Evolutionary conservation across 2,329 filamentous ascomycete genomes (phyloP).

Genomic region (Triangularia setosa): DNA sequence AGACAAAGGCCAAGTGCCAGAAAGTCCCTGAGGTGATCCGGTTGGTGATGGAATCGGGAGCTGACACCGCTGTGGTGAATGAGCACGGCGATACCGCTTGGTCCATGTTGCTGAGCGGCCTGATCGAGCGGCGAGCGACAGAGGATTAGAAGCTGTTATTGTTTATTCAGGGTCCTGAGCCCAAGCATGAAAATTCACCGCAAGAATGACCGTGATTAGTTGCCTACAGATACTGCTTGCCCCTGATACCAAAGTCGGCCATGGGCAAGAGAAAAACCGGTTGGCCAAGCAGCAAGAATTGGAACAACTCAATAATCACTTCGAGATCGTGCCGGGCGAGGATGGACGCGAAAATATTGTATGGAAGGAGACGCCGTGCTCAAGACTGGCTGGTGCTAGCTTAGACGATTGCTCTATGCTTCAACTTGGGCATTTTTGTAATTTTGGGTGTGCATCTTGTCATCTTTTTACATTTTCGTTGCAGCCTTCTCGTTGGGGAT

Average conservation of each 20-base stretch:
- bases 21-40: not conserved
- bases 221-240: not conserved
- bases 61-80: not conserved
- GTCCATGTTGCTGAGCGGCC: not conserved
- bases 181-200: not conserved
- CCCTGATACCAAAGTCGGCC: not conserved
- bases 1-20: not conserved
- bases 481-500: too few species aligned
- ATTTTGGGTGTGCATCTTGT: not conserved
- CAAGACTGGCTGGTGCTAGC: not conserved
- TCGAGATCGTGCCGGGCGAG: not conserved
- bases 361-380: not conserved
- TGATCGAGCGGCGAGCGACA: not conserved
- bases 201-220: not conserved
- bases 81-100: not conserved
- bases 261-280: not conserved
- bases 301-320: not conserved
- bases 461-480: too few species aligned
- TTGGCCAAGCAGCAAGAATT: not conserved
- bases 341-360: not conserved
- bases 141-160: not conserved
- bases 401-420: too few species aligned
- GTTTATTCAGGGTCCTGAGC: not conserved
- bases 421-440: not conserved
- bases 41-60: not conserved